Conservation (phyloP, 371 early-diverging fungal genomes). For the Gilbertella persicaria region DNA sequence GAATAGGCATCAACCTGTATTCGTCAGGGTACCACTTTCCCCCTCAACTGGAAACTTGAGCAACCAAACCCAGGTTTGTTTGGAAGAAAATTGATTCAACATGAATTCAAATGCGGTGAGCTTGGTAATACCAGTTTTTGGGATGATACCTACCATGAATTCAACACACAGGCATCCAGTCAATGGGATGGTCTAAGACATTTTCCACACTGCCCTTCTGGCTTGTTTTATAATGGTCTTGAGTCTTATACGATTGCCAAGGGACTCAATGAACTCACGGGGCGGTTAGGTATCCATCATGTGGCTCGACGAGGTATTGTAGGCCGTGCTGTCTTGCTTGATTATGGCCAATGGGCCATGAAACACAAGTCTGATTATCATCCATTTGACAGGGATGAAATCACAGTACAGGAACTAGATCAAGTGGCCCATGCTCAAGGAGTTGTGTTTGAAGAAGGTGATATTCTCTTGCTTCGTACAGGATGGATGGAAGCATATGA, state of each 20-base stretch:
- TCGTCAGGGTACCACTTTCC: slow-evolving; percentile 7
- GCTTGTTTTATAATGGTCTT: slow-evolving; percentile 12
- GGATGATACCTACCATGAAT: slow-evolving; percentile 16
- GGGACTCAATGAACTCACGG: slow-evolving; percentile 5
- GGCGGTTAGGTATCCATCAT: slow-evolving; percentile 18
- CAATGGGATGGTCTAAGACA: slow-evolving; percentile 25
- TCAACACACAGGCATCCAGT: slow-evolving; percentile 16
- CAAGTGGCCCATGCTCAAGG: slow-evolving; percentile 8
- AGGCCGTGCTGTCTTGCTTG: slow-evolving; percentile 18
- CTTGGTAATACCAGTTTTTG: not conserved
- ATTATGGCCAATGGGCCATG: slow-evolving; percentile 13
- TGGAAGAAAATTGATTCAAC: too few species aligned
- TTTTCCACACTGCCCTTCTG: not conserved
- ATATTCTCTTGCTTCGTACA: slow-evolving; percentile 16
- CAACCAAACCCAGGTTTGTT: slow-evolving; percentile 6
- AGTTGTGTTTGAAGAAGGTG: slow-evolving; percentile 13
- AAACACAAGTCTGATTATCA: slow-evolving; percentile 10
- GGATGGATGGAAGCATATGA: slow-evolving; percentile 16
- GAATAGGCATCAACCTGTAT: slow-evolving; percentile 9
- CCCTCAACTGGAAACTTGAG: slow-evolving; percentile 17
- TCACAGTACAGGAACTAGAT: slow-evolving; percentile 12
- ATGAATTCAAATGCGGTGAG: not conserved
- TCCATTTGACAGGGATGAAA: slow-evolving; percentile 14
- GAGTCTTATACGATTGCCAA: too few species aligned
- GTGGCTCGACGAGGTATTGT: slow-evolving; percentile 18